Base-by-base conservation (phyloP, 352 stramenopile genomes). In the Phytophthora boehmeriae region DNA sequence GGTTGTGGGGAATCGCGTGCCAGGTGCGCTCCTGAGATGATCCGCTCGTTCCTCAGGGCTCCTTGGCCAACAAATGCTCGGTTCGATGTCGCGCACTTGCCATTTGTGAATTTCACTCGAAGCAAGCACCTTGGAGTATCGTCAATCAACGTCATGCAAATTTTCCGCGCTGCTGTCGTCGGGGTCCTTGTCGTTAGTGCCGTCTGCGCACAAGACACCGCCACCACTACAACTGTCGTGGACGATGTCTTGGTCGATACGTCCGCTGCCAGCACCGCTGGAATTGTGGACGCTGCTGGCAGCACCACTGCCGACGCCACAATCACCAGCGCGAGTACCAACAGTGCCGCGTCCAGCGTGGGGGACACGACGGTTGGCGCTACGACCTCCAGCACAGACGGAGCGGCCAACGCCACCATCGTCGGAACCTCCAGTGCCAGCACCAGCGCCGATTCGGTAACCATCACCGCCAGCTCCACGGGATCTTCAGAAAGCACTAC, bases 321-420 rank as follows among this genome's bases (percentile, higher is more conserved):
- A 16, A 39, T 61, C 30, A 50, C 22, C 49, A 61, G 6, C 10
- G 4, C 54, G 32, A 50, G 28, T 32, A 25, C 49, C 5, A 49
- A 19, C 5, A 70, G 62, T 39, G 47, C 51, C 45, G 46, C 35
- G 5, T 48, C 66, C 54, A 35, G 22, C 36, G 16, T 51, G 22
- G 34, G 61, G 54, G 25, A 65, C 43, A 47, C 46, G 22, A 73
- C 61, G 17, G 54, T 90, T 14, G 80, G 76, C 4, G 75, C 86
- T 27, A 86, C 63, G 27, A 47, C 55, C 34, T 42, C 35, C 16
- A 70, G 50, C 46, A 34, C 45, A 32, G 64, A 63, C 20, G 25
- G 25, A 6, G 52, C 67, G 9, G 57, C 54, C 19, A 68, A 62
- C 22, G 44, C 17, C 22, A 58, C 59, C 22, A 49, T 38, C 14